These are phyloP conservation scores for Alloascoidea africana DNA, from an alignment of 805 yeast genomes.

Conservation along the genomic window DNA sequence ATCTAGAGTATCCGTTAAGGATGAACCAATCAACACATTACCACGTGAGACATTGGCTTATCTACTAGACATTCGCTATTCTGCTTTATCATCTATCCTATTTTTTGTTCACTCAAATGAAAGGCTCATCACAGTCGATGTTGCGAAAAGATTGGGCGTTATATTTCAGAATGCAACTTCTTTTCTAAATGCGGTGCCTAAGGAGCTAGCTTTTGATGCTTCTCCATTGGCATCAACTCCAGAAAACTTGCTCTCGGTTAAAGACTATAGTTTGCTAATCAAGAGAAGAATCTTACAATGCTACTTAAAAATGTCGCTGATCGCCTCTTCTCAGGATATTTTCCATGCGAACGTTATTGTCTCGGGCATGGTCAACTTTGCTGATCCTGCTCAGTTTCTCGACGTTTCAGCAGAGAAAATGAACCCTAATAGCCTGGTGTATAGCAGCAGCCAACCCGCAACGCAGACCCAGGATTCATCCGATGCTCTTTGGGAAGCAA, in stretches of 20 bases:
- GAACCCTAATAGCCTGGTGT: slow-evolving; percentile 3
- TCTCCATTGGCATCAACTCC: slow-evolving; percentile 18
- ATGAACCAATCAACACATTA: slow-evolving; percentile 21
- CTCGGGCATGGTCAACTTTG: slow-evolving; percentile 15
- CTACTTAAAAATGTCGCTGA: slow-evolving; percentile 18
- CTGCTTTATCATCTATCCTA: slow-evolving; percentile 41
- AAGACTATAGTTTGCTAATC: slow-evolving; percentile 19
- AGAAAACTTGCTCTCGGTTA: slow-evolving; percentile 11
- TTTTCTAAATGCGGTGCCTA: slow-evolving; percentile 13
- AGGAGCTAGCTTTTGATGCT: slow-evolving; percentile 11
- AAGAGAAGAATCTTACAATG: slow-evolving; percentile 31
- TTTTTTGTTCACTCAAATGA: slow-evolving; percentile 28
- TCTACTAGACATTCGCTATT: slow-evolving; percentile 34
- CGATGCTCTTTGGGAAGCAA: slow-evolving; percentile 19
- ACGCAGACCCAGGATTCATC: slow-evolving; percentile 6
- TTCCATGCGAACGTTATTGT: slow-evolving; percentile 25
- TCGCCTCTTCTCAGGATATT: slow-evolving; percentile 18
- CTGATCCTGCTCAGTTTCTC: slow-evolving; percentile 12
- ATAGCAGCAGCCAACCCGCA: slow-evolving; percentile 4
- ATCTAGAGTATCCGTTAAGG: slow-evolving; percentile 25
- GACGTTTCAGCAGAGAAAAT: slow-evolving; percentile 4
- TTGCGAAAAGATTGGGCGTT: slow-evolving; percentile 29
- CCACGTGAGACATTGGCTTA: slow-evolving; percentile 20
- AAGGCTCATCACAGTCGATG: slow-evolving; percentile 23
- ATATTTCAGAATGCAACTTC: slow-evolving; percentile 28